Percentiles rank a stretch among this genome's conserved stretches.
Evolutionary conservation across 495 filamentous ascomycete species (phyloP).

Genomic region (Penicillium tannophilum): DNA sequence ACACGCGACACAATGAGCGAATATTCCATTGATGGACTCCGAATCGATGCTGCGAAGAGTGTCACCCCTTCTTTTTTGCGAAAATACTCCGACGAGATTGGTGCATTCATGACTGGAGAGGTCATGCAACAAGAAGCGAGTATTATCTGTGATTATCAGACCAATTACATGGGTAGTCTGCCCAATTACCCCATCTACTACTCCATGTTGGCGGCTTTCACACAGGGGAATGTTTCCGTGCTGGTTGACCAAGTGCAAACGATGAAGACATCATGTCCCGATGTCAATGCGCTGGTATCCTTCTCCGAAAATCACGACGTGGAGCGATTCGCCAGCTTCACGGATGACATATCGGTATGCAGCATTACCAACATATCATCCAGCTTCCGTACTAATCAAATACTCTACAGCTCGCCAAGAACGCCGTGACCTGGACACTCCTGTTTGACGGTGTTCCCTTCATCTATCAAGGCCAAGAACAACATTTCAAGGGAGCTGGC

Average conservation of each 20-base stretch:
- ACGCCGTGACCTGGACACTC: conserved; percentile 71
- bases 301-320: conserved; percentile 84
- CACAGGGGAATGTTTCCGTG: conserved; percentile 52
- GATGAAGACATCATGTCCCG: conserved; percentile 54
- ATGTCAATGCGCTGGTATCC: conserved; percentile 62
- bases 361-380: background rate
- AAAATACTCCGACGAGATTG: conserved; percentile 56
- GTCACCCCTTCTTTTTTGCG: conserved; percentile 67
- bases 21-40: conserved; percentile 76
- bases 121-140: conserved; percentile 57
- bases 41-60: conserved; percentile 76
- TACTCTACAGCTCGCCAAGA: conserved; percentile 53
- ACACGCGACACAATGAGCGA: conserved; percentile 60
- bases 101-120: conserved; percentile 67
- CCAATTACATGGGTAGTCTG: conserved; percentile 46
- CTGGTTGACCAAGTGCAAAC: conserved; percentile 54
- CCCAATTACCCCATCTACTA: conserved; percentile 74
- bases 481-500: conserved; percentile 60
- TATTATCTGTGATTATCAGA: conserved; percentile 59
- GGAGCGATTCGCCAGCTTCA: conserved; percentile 57
- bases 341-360: conserved; percentile 42
- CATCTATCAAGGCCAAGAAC: conserved; percentile 72
- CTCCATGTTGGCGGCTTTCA: conserved; percentile 60
- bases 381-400: background rate
- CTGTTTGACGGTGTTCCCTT: conserved; percentile 68